Base-by-base conservation (phyloP, 2,329 filamentous ascomycete species). In the Calonectria crousiana region DNA sequence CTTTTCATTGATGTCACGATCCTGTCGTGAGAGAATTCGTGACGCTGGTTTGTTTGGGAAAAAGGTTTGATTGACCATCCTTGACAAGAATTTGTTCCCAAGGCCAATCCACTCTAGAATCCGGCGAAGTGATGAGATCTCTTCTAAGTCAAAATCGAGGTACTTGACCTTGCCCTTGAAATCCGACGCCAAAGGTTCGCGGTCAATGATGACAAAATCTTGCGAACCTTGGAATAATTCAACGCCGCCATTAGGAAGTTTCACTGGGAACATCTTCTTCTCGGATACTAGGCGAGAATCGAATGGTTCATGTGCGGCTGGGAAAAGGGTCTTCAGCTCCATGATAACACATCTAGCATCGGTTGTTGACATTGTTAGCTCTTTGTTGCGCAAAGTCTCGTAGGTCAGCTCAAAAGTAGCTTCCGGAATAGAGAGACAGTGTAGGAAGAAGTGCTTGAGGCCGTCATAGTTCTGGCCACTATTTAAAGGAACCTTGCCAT, bases 61-160 rank as follows among this genome's bases (percentile, higher is more conserved):
- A 47, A 49, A 84, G 0, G 82, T 81, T 47, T 87, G 82, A n/a
- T 79, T 81, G 0, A 85, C 82, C 13, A 74, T 73, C 6, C 5
- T 36, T 1, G 85, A 86, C 1, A 87, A 44, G 67, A 82, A 85
- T 6, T 83, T 78, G 1, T 67, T 32, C 10, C 81, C 78, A 0
- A 87, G 72, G 0, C 77, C 71, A 4, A 78, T 62, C 86, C 86
- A 88, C 0, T 77, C 52, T 6, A 87, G 18, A 6, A 87, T 82
- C 0, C 78, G 79, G 4, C 69, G 69, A 0, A 87, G 0, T 69
- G 73, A 2, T 72, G 75, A 5, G 85, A 85, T 76, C 1, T 87
- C 83, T 9, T 84, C 78, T 2, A 85, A 60, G 0, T 58, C 75
- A 66, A 86, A 86, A 70, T 86, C 84, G 0, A 87, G 76, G 3